These are phyloP conservation scores for Chenopodium suecicum DNA, from an alignment of 148 eudicot genomes.

Conservation along the genomic window DNA sequence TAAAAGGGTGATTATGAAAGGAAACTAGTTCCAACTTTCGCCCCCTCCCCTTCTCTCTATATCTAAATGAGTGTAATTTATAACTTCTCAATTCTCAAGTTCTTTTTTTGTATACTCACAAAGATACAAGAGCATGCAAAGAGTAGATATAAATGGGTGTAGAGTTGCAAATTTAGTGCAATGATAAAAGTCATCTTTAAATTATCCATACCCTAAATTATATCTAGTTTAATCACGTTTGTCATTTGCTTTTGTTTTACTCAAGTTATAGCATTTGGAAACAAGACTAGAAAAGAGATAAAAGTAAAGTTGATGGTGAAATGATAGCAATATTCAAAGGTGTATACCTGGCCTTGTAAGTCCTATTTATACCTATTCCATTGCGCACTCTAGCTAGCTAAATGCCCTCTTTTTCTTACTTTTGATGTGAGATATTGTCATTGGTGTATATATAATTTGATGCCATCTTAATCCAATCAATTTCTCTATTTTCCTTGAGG, in stretches of 20 bases:
- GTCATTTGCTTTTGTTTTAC: background rate
- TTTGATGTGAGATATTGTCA: background rate
- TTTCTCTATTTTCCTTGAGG: background rate
- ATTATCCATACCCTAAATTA: too few relatives aligned
- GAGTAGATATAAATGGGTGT: too few relatives aligned
- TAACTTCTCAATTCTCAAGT: too few relatives aligned
- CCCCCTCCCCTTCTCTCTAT: too few relatives aligned
- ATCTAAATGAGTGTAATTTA: too few relatives aligned
- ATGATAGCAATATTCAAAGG: background rate
- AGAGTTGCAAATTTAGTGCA: too few relatives aligned
- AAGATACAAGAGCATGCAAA: too few relatives aligned
- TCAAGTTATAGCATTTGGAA: background rate
- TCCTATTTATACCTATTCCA: background rate
- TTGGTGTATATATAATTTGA: slow-evolving; percentile 1
- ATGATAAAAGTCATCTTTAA: too few relatives aligned
- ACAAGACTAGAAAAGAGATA: background rate
- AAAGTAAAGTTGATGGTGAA: background rate
- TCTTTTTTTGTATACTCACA: too few relatives aligned
- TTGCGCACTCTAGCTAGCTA: background rate
- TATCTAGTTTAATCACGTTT: background rate
- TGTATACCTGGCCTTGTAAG: background rate
- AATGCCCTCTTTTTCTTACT: background rate
- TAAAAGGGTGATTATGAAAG: too few relatives aligned
- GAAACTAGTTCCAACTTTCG: too few relatives aligned
- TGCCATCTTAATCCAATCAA: background rate